phyloP scores from a whole-genome alignment of 2,329 filamentous ascomycete genomes.

The Claviceps spartinae region DNA sequence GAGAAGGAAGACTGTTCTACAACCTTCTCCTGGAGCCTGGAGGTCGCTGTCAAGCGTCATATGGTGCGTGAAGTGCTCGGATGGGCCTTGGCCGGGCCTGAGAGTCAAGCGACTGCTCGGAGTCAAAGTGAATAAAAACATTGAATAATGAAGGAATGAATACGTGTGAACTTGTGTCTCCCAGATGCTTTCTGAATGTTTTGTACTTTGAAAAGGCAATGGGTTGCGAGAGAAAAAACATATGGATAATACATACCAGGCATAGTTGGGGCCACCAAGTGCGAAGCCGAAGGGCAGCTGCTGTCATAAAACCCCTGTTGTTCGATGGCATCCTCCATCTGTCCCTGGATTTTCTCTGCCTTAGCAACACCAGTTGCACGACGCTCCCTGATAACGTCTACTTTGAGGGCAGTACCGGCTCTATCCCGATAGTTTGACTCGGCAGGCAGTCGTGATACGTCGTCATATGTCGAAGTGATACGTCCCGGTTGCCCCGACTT shows the following conservation, averaged over 20 bases:
- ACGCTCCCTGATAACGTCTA: conserved; percentile 39
- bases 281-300: conserved; percentile 39
- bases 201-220: too few relatives aligned
- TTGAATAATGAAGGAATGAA: too few relatives aligned
- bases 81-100: too few relatives aligned
- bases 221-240: background rate
- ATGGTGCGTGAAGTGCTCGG: too few relatives aligned
- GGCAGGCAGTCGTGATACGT: conserved; percentile 25
- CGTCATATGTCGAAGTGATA: conserved; percentile 4
- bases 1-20: too few relatives aligned
- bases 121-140: too few relatives aligned
- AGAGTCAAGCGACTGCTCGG: too few relatives aligned
- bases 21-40: too few relatives aligned
- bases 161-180: too few relatives aligned
- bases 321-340: conserved; percentile 47
- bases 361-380: conserved; percentile 45
- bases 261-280: conserved; percentile 23
- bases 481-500: conserved; percentile 29
- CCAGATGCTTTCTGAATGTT: too few relatives aligned
- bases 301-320: conserved; percentile 43
- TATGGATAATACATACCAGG: conserved; percentile 15
- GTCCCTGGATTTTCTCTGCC: conserved; percentile 41
- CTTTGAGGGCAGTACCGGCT: conserved; percentile 30
- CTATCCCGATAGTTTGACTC: conserved; percentile 27
- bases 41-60: too few relatives aligned